phyloP scores from a whole-genome alignment of 805 yeast genomes.

The Spathaspora gorwiae region DNA sequence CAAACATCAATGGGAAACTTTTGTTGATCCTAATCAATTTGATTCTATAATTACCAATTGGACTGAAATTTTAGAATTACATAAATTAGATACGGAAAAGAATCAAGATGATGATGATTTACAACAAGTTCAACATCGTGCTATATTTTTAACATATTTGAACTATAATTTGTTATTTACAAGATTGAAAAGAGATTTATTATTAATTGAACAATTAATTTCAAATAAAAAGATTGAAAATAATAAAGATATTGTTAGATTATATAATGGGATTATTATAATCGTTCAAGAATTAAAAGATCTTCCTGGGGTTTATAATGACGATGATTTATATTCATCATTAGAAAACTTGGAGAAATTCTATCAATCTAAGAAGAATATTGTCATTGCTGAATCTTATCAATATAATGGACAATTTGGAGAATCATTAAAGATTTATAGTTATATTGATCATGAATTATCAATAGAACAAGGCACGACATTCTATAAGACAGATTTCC shows the following conservation, averaged over 20 bases:
- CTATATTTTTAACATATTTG: slow-evolving; percentile 71
- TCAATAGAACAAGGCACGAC: slow-evolving; percentile 2
- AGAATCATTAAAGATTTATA: slow-evolving; percentile 45
- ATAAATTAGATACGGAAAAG: slow-evolving; percentile 51
- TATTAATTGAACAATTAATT: slow-evolving; percentile 37
- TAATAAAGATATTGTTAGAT: slow-evolving; percentile 42
- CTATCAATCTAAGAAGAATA: slow-evolving; percentile 42
- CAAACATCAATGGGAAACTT: slow-evolving; percentile 15
- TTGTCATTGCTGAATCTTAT: slow-evolving; percentile 44
- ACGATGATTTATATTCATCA: slow-evolving; percentile 58
- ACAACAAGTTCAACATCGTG: slow-evolving; percentile 62
- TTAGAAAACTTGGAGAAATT: slow-evolving; percentile 47
- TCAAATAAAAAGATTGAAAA: slow-evolving; percentile 20
- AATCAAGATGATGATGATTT: slow-evolving; percentile 46
- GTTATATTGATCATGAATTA: slow-evolving; percentile 18
- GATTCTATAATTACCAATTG: slow-evolving; percentile 59
- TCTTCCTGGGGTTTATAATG: slow-evolving; percentile 89
- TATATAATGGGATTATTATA: slow-evolving; percentile 47
- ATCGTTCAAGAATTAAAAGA: slow-evolving; percentile 62
- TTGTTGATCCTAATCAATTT: slow-evolving; percentile 41
- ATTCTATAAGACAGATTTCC: slow-evolving; percentile 35
- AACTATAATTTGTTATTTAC: slow-evolving; percentile 56
- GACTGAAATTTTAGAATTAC: slow-evolving; percentile 65
- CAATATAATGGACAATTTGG: slow-evolving; percentile 34
- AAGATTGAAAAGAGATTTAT: slow-evolving; percentile 67